Evolutionary conservation across 2,329 filamentous ascomycete genomes (phyloP).

Genomic region (Helminthosporium solani): DNA sequence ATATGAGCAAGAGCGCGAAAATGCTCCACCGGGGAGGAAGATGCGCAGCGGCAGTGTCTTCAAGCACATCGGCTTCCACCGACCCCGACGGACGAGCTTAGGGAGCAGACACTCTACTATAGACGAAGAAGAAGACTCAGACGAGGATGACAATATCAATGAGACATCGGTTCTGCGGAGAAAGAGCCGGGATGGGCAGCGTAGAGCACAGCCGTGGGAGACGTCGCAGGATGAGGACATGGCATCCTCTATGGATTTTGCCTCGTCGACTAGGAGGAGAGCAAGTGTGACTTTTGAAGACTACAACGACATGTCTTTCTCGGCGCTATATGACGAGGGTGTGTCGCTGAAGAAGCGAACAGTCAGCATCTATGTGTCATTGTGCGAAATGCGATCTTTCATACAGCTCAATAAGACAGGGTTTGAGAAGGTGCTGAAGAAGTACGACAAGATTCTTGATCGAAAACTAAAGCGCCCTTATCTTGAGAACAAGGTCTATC

Average conservation of each 20-base stretch:
- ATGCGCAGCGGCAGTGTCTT: conserved; percentile 55
- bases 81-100: conserved; percentile 47
- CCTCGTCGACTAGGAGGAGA: conserved; percentile 60
- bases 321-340: conserved; percentile 66
- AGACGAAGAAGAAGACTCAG: conserved; percentile 57
- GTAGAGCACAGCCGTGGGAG: conserved; percentile 32
- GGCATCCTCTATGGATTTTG: conserved; percentile 62
- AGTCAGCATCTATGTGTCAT: conserved; percentile 81
- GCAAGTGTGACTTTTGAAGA: conserved; percentile 71
- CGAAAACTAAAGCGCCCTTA: conserved; percentile 76
- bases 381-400: conserved; percentile 95
- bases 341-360: conserved; percentile 93
- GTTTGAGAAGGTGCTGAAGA: conserved; percentile 95
- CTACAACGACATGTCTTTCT: conserved; percentile 72
- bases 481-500: conserved; percentile 70
- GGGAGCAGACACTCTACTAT: conserved; percentile 45
- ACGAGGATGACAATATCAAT: conserved; percentile 55
- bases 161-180: conserved; percentile 47
- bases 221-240: conserved; percentile 51
- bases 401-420: conserved; percentile 95
- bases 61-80: conserved; percentile 49
- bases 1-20: conserved; percentile 39
- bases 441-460: conserved; percentile 95
- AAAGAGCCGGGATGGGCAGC: conserved; percentile 40
- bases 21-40: conserved; percentile 41